Evolutionary conservation across 176 grass and related monocot species (phyloP).

Genomic region (Lolium rigidum): DNA sequence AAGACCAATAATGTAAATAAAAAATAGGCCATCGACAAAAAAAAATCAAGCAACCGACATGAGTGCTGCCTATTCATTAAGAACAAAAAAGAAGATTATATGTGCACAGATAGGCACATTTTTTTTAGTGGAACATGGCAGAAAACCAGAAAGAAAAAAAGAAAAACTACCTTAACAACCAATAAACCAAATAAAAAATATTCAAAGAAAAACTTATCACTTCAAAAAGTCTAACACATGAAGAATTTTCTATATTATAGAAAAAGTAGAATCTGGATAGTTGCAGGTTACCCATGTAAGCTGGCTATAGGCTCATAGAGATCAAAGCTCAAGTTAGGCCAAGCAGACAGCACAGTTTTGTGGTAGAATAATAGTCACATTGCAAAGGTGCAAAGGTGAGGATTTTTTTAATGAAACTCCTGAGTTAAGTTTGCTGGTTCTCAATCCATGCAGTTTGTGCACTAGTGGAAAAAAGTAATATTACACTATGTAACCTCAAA

Average conservation of each 20-base stretch:
- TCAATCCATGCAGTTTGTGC: constrained; percentile 2
- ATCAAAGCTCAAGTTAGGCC: not conserved
- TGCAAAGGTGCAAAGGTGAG: constrained; percentile 1
- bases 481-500: not conserved
- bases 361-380: not conserved
- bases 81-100: too few species aligned
- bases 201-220: too few species aligned
- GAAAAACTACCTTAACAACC: too few species aligned
- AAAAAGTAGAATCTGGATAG: constrained; percentile 1
- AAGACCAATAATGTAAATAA: not conserved
- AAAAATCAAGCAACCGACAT: not conserved
- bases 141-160: too few species aligned
- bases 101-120: too few species aligned
- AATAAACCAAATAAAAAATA: too few species aligned
- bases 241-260: not conserved
- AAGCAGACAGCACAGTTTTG: not conserved
- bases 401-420: not conserved
- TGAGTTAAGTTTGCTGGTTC: not conserved
- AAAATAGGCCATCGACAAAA: not conserved
- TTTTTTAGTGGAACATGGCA: too few species aligned
- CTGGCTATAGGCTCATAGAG: not conserved
- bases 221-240: not conserved
- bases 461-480: not conserved
- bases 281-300: constrained; percentile 23
- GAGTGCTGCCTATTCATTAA: too few species aligned